Evolutionary conservation across 1,284 basidiomycete species (phyloP), one percentile per base, ranked within the genome.

Genomic region (Moesziomyces antarcticus): DNA sequence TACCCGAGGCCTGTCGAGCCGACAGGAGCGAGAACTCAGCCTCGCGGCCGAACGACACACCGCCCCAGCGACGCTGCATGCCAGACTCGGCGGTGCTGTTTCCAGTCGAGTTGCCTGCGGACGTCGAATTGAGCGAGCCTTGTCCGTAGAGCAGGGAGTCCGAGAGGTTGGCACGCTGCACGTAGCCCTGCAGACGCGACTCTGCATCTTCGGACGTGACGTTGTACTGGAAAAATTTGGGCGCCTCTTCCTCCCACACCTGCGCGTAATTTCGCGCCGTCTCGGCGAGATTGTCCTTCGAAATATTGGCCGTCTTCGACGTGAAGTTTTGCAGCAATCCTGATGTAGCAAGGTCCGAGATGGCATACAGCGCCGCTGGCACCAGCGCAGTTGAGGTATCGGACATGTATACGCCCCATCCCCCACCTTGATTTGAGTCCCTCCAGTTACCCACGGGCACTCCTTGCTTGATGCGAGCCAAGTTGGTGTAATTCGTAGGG

Each of bases 381-480:
- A 88, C 86, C 21, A 88, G 82, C 2, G 87, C 87, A 30, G 85
- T 77, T 1, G 5, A 25, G 3, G 5, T 6, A 8, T 25, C 25
- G 25, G 5, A 25, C 24, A 24, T 24, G 24, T 3, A 24, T 6
- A 6, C 25, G 3, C 25, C 25, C 5, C 25, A 6, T 25, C 5
- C 25, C 25, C 25, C 25, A 25, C 25, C 25, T 25, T 3, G 25
- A 59, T 86, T 85, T 25, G 86, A 87, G 74, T 88, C 88, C 45
- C 88, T 79, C 88, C 88, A 88, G 70, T 88, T 86, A 0, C 88
- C 88, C 1, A 86, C 84, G 7, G 79, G 76, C 41, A 85, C 68
- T 1, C 85, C 82, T 7, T 84, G 82, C 24, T 82, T 72, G 25
- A 86, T 83, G 33, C 85, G 79, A 46, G 86, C 84, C 27, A 83